Percentiles rank a stretch among this genome's conserved stretches.
phyloP scores from a whole-genome alignment of 208 protist genomes.

The Crithidia brevicula region DNA sequence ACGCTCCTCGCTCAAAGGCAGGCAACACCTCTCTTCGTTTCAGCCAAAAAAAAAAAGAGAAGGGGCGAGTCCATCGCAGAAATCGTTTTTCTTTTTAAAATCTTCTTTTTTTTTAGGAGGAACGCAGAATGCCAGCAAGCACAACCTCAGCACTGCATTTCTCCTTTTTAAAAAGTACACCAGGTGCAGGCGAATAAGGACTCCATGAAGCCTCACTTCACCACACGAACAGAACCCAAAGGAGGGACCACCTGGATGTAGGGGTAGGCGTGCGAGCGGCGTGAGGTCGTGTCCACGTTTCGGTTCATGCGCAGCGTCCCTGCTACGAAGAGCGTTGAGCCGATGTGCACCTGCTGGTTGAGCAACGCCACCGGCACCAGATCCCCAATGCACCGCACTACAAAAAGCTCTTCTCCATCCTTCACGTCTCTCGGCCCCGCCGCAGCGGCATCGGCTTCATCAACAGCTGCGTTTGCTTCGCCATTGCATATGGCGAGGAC shows the following conservation, averaged over 20 bases:
- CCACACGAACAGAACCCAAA: conserved; percentile 56
- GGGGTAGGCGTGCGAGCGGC: conserved; percentile 78
- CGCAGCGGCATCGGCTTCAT: neutral
- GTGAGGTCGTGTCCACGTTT: conserved; percentile 62
- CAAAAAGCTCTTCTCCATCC: conserved; percentile 77
- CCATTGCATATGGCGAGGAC: conserved; percentile 45
- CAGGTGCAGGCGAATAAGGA: neutral
- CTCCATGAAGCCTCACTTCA: conserved; percentile 20
- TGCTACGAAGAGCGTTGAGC: conserved; percentile 55
- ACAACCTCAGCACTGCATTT: too few species aligned
- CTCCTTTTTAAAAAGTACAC: too few species aligned
- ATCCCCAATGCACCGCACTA: conserved; percentile 70
- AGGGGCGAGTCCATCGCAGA: too few species aligned
- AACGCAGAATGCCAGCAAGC: too few species aligned
- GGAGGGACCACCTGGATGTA: conserved; percentile 82
- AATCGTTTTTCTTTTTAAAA: too few species aligned
- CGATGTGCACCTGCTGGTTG: conserved; percentile 52
- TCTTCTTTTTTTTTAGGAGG: too few species aligned
- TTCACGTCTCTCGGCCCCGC: neutral
- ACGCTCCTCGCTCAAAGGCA: too few species aligned
- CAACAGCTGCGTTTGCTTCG: too few species aligned
- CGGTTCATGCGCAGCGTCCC: conserved; percentile 81
- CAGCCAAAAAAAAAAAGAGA: too few species aligned
- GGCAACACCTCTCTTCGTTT: too few species aligned
- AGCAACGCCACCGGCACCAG: conserved; percentile 50